Base-by-base conservation (phyloP, 495 filamentous ascomycete genomes). In the Penicillium arizonense region DNA sequence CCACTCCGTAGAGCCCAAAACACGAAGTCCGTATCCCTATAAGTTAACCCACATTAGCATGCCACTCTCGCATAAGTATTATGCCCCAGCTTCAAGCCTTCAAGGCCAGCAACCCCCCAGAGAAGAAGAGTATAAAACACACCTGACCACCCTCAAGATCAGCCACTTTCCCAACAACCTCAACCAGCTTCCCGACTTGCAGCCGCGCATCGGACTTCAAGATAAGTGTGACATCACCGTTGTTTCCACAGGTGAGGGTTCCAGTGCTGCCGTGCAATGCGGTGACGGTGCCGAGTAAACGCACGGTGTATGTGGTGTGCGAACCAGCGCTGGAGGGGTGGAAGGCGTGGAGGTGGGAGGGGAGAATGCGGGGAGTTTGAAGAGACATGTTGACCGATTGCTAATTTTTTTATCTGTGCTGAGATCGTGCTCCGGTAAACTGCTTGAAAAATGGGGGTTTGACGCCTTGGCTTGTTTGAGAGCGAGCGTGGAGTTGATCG, bases 111-210 rank as follows among this genome's bases (percentile, higher is more conserved):
- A 23, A n/a, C 16, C 16, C 16, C 16, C 11, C 11, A 44, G 32
- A 38, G 16, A 30, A 30, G 1, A 1, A 44, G 34, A 40, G 8
- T 47, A 24, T 33, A 8, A 9, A 41, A 64, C 57, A 42, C 50
- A 73, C 69, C 61, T 77, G 75, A 57, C 70, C 72, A 28, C 61
- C 65, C 30, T 75, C 72, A 24, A 76, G 47, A 59, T 76, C 69
- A 52, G 91, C 85, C 49, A 98, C 92, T 71, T 94, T 97, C 47
- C 91, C 95, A 37, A 97, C 86, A 53, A 98, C 73, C 72, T 98
- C 95, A 14, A 88, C 85, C 39, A 88, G 82, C 67, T 89, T 90
- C 45, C 88, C 86, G 65, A 89, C 77, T 44, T 82, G 77, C 35
- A 97, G 73, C 67, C 96, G 89, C 30, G 82, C 80, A 55, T 96